Base-by-base conservation (phyloP, 2,329 filamentous ascomycete species). In the Colletotrichum sp. region DNA sequence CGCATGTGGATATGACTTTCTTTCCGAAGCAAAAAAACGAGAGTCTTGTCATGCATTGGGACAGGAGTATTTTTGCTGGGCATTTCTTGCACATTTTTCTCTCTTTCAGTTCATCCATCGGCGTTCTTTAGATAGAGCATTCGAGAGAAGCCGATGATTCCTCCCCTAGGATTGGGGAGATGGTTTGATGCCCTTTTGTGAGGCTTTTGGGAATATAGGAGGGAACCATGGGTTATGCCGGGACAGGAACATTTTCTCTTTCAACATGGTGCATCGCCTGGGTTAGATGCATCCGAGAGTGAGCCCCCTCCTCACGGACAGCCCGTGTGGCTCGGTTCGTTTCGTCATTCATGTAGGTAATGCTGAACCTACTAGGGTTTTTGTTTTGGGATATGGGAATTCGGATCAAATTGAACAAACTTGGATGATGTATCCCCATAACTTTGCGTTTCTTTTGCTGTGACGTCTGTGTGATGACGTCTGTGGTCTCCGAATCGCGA, bases 41-140 rank as follows among this genome's bases (percentile, higher is more conserved):
- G 61, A 76, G 39, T 68, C 22, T 28, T 28, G 22, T 44, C 73
- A 76, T 74, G 76, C 74, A 77, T 77, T 59, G 22, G 69, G 55
- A 71, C 64, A 63, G 76, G 74, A 76, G 76, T 77, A 39, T n/a
- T 11, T 44, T 48, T 48, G 19, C 44, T 39, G 59, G 71, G 34
- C 39, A 36, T 39, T 39, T 63, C 13, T 27, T n/a, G 30, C 52
- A 34, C 32, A 15, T 36, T 30, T 72, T 19, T 11, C 25, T 11
- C 25, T 34, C 32, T 27, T 68, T 59, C 8, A 34, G 30, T 69
- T 69, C 74, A 67, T 60, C 67, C 63, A 75, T 75, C 30, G 66
- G 71, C 74, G 71, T 75, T 72, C 44, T 48, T 68, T 44, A 68
- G 34, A 68, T 68, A 73, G 70, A 68, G 70, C 73, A 68, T 75